These are phyloP conservation scores for Mortierella claussenii DNA, from an alignment of 192 early-diverging fungal genomes.

Conservation along the genomic window DNA sequence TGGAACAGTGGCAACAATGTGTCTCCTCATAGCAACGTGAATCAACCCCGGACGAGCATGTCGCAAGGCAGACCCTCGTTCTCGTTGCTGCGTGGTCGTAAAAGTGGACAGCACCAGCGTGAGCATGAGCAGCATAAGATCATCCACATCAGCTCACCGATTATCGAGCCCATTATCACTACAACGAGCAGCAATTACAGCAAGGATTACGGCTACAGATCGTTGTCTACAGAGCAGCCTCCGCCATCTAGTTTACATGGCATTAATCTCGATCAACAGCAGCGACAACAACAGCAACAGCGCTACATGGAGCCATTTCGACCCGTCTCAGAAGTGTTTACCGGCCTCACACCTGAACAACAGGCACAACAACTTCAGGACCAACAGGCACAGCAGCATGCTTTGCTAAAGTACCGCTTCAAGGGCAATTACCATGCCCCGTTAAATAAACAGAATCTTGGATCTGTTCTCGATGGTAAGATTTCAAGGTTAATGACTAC, in stretches of 20 bases:
- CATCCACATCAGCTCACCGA: constrained; percentile 28
- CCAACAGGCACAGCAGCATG: constrained; percentile 40
- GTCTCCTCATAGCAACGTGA: constrained; percentile 15
- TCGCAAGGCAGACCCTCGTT: constrained; percentile 26
- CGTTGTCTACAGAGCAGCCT: too few species aligned
- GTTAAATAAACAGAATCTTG: constrained; percentile 22
- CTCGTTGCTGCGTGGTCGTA: constrained; percentile 28
- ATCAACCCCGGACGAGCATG: constrained; percentile 29
- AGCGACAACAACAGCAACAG: neutral
- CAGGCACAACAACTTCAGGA: constrained; percentile 23
- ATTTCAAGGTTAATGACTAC: neutral
- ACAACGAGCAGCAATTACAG: constrained; percentile 6
- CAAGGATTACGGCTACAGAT: neutral
- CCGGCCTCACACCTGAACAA: constrained; percentile 5
- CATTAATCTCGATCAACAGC: constrained; percentile 7
- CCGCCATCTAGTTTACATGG: too few species aligned
- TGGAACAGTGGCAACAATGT: constrained; percentile 14
- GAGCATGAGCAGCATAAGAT: neutral
- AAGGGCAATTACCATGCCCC: constrained; percentile 50
- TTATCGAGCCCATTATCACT: constrained; percentile 14
- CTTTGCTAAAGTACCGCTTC: constrained; percentile 45
- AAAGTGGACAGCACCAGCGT: constrained; percentile 19
- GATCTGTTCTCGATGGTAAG: constrained; percentile 48
- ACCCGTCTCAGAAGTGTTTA: neutral
- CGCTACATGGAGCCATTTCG: constrained; percentile 25